Conservation (phyloP, 495 filamentous ascomycete species). For the Recurvomyces mirabilis region DNA sequence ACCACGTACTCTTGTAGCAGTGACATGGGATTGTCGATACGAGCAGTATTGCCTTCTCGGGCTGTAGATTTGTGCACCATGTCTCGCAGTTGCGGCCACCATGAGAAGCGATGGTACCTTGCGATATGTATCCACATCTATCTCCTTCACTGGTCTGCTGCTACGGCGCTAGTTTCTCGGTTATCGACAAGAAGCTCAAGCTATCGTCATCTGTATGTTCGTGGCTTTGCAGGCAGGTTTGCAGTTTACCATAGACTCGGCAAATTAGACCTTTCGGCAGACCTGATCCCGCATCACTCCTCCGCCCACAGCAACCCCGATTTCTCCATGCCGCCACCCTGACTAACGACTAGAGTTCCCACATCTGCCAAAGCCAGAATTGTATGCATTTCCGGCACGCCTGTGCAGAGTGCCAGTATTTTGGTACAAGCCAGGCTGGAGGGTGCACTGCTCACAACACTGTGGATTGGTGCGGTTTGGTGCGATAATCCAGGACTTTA, state of each 20-base stretch:
- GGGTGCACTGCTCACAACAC: too few relatives aligned
- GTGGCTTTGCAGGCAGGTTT: not conserved
- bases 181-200: constrained; percentile 12
- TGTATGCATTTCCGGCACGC: too few relatives aligned
- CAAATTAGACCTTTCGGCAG: too few relatives aligned
- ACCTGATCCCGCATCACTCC: too few relatives aligned
- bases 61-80: not conserved
- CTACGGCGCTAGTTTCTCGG: constrained; percentile 15
- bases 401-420: too few relatives aligned
- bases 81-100: not conserved
- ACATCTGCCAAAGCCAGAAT: too few relatives aligned
- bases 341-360: not conserved
- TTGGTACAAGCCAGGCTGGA: too few relatives aligned
- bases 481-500: too few relatives aligned
- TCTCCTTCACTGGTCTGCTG: constrained; percentile 20
- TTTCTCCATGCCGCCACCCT: not conserved
- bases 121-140: constrained; percentile 18
- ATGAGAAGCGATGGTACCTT: too few relatives aligned
- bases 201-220: constrained; percentile 4
- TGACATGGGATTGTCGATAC: not conserved
- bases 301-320: too few relatives aligned
- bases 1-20: not conserved
- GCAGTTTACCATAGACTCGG: not conserved
- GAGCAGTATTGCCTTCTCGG: too few relatives aligned
- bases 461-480: too few relatives aligned